A percentile compares a stretch with the other conserved stretches of the same genome.
Evolutionary conservation across 129 eudicot species (phyloP).

Genomic region (Flaveria trinervia): DNA sequence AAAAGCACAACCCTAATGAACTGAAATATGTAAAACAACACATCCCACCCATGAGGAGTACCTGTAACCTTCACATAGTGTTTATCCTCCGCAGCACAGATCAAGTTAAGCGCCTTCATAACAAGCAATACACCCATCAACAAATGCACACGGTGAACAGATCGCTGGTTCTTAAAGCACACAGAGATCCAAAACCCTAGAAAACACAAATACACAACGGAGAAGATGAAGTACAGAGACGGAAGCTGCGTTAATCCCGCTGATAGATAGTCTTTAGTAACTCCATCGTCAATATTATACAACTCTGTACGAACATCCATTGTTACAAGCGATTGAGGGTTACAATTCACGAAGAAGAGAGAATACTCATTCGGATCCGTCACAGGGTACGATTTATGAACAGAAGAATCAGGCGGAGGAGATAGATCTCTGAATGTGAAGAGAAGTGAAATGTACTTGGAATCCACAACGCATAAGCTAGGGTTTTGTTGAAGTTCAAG

Average conservation of each 20-base stretch:
- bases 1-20: slow-evolving; percentile 79
- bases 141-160: slow-evolving; percentile 81
- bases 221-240: slow-evolving; percentile 53
- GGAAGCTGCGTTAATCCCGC: slow-evolving; percentile 91
- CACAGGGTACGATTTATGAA: slow-evolving; percentile 34
- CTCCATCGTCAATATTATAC: slow-evolving; percentile 61
- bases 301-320: slow-evolving; percentile 85
- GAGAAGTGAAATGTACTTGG: slow-evolving; percentile 32
- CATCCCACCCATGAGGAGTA: slow-evolving; percentile 98
- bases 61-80: slow-evolving; percentile 93
- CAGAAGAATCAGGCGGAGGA: slow-evolving; percentile 33
- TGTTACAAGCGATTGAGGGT: slow-evolving; percentile 61
- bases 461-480: slow-evolving; percentile 40
- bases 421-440: slow-evolving; percentile 47
- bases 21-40: slow-evolving; percentile 86
- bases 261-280: slow-evolving; percentile 57
- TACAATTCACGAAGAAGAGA: slow-evolving; percentile 85
- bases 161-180: slow-evolving; percentile 50
- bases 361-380: slow-evolving; percentile 68
- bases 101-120: slow-evolving; percentile 78
- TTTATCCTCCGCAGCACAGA: slow-evolving; percentile 95
- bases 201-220: slow-evolving; percentile 54
- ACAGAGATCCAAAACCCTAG: slow-evolving; percentile 56
- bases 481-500: slow-evolving; percentile 36
- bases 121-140: slow-evolving; percentile 71